Conservation (phyloP, 2,329 filamentous ascomycete species). For the Botrytis galanthina region DNA sequence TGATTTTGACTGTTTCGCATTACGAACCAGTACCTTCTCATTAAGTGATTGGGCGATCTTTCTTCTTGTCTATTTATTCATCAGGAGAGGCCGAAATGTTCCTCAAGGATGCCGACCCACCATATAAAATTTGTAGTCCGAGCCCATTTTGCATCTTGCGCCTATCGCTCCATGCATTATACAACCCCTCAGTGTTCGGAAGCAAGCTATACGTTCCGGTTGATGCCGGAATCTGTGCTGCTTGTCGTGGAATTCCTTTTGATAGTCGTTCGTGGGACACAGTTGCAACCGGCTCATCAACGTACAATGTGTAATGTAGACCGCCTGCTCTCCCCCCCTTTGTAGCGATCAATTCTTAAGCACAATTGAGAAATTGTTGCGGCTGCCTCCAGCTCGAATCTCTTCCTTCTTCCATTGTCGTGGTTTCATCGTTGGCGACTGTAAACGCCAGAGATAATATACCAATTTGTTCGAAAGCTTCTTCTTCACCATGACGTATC, state of each 20-base stretch:
- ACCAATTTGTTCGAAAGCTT: constrained; percentile 82
- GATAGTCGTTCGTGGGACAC: neutral
- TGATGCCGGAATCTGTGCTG: neutral
- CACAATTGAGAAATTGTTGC: constrained; percentile 91
- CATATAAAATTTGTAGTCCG: constrained; percentile 3
- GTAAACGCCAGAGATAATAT: constrained; percentile 77
- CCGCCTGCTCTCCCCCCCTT: neutral
- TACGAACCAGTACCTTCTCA: constrained; percentile 25
- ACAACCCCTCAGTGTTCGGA: neutral
- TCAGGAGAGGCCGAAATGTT: constrained; percentile 11
- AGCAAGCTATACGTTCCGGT: neutral
- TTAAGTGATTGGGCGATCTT: constrained; percentile 32
- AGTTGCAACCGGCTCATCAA: neutral
- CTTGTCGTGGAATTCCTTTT: neutral
- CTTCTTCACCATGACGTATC: constrained; percentile 62
- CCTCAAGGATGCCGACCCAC: constrained; percentile 2
- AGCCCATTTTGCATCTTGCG: neutral
- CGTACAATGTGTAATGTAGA: neutral
- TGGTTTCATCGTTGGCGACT: constrained; percentile 29
- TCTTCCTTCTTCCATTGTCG: constrained; percentile 62
- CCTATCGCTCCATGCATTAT: neutral
- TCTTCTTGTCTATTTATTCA: neutral
- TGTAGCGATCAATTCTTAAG: constrained; percentile 43
- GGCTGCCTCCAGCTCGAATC: constrained; percentile 67
- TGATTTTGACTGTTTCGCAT: constrained; percentile 4